Evolutionary conservation across 2,329 filamentous ascomycete genomes (phyloP), one percentile per base, ranked within the genome.

Genomic region (Colletotrichum euphorbiae): DNA sequence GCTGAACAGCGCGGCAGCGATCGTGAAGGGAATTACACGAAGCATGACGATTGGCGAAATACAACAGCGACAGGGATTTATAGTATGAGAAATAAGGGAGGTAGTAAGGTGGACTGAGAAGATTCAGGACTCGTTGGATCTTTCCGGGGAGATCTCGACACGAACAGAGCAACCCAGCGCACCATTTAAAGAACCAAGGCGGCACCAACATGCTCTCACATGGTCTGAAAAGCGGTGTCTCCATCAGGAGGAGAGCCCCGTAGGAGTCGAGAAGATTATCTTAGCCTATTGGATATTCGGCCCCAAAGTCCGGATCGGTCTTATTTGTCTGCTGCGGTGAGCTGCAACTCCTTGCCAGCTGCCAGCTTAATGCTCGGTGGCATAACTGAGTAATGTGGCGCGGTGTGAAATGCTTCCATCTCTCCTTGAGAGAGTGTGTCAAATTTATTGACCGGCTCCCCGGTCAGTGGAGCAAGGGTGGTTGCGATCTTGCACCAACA

Each of bases 21-120:
- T 48, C 12, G 57, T 28, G 33, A 67, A 42, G 15, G 65, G 43
- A 17, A 58, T 42, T 42, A 63, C 17, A 38, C 58, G 67, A 36
- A 58, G 58, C 63, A 69, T 69, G 21, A 8, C 52, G 60, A 15
- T 12, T 11, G 17, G 9, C 13, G 8, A 63, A 43, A 15, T 43
- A 21, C 17, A 4, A 12, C 33, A 19, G 13, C 17, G 43, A 33
- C 6, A 50, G 12, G 13, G 17, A 13, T 6, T 36, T 15, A 21
- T 17, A 24, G n/a, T 12, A 21, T 31, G 31, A 11, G 31, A 40
- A 40, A 19, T 40, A 24, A 15, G 17, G 43, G 40, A n/a, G n/a
- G 51, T 24, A 9, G 33, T 21, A 54, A 31, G 28, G 48, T 19
- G 33, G 48, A 17, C 33, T 52, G 48, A 11, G 48, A 52, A 17